These are phyloP conservation scores for Thermothelomyces thermophilus DNA, from an alignment of 2,329 filamentous ascomycete species.

Conservation along the genomic window DNA sequence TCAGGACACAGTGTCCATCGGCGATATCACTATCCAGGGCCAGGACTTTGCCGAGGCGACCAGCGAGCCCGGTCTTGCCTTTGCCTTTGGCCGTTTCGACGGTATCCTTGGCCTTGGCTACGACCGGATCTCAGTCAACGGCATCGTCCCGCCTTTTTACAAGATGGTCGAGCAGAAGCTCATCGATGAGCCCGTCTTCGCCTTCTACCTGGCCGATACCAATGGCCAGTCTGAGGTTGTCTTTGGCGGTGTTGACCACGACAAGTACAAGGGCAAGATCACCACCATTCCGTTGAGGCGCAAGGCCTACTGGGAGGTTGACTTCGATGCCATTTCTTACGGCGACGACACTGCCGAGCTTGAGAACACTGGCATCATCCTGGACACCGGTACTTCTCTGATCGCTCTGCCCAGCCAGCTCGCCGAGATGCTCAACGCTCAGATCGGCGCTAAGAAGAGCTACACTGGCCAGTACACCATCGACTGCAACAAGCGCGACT, in stretches of 20 bases:
- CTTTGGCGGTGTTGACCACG: conserved; percentile 45
- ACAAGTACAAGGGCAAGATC: conserved; percentile 68
- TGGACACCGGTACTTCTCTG: conserved; percentile 96
- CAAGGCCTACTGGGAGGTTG: conserved; percentile 99
- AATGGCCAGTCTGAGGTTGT: conserved; percentile 72
- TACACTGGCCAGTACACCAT: conserved; percentile 96
- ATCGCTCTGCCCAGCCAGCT: conserved; percentile 88
- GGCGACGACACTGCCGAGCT: conserved; percentile 81
- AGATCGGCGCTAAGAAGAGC: conserved; percentile 96
- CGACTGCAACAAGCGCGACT: conserved; percentile 77
- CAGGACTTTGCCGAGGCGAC: conserved; percentile 97
- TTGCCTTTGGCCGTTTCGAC: conserved; percentile 95
- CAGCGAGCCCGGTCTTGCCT: conserved; percentile 89
- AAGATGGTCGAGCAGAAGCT: conserved; percentile 86
- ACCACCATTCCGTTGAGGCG: conserved; percentile 90
- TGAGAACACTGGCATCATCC: conserved; percentile 90
- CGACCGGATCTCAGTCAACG: conserved; percentile 94
- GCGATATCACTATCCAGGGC: conserved; percentile 78
- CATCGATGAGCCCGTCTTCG: conserved; percentile 86
- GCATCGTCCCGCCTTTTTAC: conserved; percentile 93
- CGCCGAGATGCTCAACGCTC: conserved; percentile 92
- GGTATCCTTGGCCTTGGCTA: conserved; percentile 93
- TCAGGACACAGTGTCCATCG: conserved; percentile 77
- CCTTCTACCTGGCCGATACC: conserved; percentile 85
- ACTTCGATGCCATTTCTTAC: conserved; percentile 85